Conservation (phyloP, 1,284 basidiomycete genomes). For the Apiotrichum gamsii region DNA sequence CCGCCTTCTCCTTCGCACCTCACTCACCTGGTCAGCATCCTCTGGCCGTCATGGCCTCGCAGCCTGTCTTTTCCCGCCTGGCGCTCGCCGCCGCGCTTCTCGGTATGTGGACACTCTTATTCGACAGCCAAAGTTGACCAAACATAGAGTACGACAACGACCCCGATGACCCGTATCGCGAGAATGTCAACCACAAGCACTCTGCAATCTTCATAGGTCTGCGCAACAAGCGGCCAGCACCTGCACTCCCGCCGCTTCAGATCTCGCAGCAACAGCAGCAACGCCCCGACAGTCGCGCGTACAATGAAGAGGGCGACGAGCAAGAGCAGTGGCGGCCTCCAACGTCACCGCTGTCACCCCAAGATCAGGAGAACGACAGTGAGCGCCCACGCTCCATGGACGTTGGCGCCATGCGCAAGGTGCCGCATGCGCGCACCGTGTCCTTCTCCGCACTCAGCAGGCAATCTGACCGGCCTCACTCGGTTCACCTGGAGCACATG, state of each 20-base stretch:
- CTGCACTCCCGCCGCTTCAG: slow-evolving; percentile 12
- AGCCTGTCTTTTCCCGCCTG: slow-evolving; percentile 21
- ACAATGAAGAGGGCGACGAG: no score
- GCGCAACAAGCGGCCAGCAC: slow-evolving; percentile 10
- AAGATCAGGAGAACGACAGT: no score
- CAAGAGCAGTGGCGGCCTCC: not conserved
- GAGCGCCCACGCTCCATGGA: not conserved
- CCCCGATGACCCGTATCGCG: slow-evolving; percentile 14
- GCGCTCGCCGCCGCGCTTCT: slow-evolving; percentile 41
- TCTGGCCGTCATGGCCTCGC: not conserved
- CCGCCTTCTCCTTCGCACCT: no score
- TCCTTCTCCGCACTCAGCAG: not conserved
- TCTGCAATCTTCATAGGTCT: slow-evolving; percentile 39
- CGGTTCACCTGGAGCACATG: slow-evolving; percentile 20
- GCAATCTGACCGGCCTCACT: slow-evolving; percentile 9
- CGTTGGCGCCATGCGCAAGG: slow-evolving; percentile 3
- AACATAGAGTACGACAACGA: slow-evolving; percentile 45
- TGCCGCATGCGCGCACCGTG: slow-evolving; percentile 7
- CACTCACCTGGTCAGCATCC: no score
- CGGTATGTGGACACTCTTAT: slow-evolving; percentile 9
- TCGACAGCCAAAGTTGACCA: not conserved
- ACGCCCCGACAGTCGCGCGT: not conserved
- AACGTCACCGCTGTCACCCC: not conserved
- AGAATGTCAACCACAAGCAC: slow-evolving; percentile 23
- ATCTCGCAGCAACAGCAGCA: not conserved